Percentiles rank a stretch among this genome's conserved stretches.
phyloP scores from a whole-genome alignment of 305 asterid genomes.

The Fraxinus ornus region DNA sequence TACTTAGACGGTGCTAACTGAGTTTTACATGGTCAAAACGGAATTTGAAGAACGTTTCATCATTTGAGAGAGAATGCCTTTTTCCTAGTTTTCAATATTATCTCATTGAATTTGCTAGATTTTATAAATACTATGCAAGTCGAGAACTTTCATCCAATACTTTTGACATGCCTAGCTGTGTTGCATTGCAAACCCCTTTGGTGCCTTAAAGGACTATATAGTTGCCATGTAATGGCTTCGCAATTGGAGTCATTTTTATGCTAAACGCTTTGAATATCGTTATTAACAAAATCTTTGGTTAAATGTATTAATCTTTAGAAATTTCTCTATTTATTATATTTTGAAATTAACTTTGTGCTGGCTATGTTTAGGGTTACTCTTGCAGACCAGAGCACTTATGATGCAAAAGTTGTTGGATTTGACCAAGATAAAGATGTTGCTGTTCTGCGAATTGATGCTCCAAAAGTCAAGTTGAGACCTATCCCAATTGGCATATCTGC shows the following conservation, averaged over 20 bases:
- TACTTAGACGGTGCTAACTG: background rate
- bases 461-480: conserved; percentile 81
- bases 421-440: conserved; percentile 99
- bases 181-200: background rate
- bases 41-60: background rate
- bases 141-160: too few species aligned
- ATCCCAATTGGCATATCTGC: conserved; percentile 88
- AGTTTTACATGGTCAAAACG: background rate
- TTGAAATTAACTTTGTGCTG: conserved; percentile 20
- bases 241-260: too few species aligned
- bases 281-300: background rate
- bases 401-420: conserved; percentile 90
- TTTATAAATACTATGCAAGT: too few species aligned
- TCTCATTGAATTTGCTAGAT: background rate
- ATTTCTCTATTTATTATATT: background rate
- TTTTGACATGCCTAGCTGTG: too few species aligned
- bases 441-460: conserved; percentile 70
- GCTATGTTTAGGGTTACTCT: conserved; percentile 78
- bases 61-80: too few species aligned
- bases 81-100: background rate
- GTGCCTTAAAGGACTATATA: background rate
- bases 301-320: background rate
- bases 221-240: too few species aligned
- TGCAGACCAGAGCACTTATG: conserved; percentile 88
- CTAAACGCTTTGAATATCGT: background rate